A percentile compares a stretch with the other conserved stretches of the same genome.
Evolutionary conservation across 768 basidiomycete genomes (phyloP).

Genomic region (Pisolithus marmoratus): DNA sequence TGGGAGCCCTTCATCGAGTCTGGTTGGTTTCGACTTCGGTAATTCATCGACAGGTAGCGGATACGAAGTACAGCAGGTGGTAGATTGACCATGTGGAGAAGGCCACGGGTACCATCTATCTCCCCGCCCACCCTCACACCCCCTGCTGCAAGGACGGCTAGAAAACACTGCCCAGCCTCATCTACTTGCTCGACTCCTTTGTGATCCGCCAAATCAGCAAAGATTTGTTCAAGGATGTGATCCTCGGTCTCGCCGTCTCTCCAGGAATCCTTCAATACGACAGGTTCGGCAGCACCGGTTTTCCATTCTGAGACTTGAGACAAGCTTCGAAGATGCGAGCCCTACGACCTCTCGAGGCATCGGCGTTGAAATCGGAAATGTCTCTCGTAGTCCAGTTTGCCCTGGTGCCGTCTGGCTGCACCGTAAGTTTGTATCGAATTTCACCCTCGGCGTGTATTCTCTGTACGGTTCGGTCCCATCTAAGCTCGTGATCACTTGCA

Average conservation of each 20-base stretch:
- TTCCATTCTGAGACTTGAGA: background rate
- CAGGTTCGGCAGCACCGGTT: too few relatives aligned
- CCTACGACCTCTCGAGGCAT: background rate
- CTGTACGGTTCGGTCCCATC: slow-evolving; percentile 1
- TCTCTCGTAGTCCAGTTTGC: background rate
- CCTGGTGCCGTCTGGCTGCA: background rate
- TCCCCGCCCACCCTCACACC: background rate
- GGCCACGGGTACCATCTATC: background rate
- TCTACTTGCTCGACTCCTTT: background rate
- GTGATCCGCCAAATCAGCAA: background rate
- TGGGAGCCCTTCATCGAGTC: background rate
- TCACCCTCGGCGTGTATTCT: background rate
- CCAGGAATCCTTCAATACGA: too few relatives aligned
- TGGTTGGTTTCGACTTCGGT: background rate
- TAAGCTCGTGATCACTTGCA: background rate
- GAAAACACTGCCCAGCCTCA: background rate
- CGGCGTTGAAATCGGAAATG: background rate
- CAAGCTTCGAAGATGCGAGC: background rate
- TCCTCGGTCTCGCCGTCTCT: background rate
- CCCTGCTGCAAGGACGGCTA: background rate
- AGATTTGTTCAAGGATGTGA: background rate
- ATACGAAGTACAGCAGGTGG: background rate
- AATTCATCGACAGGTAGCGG: background rate
- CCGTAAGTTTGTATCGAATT: background rate
- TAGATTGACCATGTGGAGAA: background rate